A percentile compares a stretch with the other conserved stretches of the same genome.
These are phyloP conservation scores for Magnolia officinalis DNA, from an alignment of 164 flowering plant species.

Conservation along the genomic window DNA sequence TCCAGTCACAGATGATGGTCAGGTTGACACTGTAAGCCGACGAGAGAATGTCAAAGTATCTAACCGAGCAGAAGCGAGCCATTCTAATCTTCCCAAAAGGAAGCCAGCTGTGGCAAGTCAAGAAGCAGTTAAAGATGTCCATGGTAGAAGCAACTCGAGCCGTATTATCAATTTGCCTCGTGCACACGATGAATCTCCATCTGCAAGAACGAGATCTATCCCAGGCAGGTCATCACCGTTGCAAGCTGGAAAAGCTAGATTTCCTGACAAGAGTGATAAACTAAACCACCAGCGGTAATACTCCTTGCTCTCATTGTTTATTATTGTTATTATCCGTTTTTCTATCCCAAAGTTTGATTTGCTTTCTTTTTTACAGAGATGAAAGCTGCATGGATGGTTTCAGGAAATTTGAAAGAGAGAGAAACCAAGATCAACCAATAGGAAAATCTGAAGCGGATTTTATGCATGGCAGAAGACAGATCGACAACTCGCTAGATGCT, in stretches of 20 bases:
- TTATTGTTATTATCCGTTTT: conserved; percentile 4
- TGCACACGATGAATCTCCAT: conserved; percentile 29
- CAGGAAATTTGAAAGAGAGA: conserved; percentile 38
- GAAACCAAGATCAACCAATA: conserved; percentile 38
- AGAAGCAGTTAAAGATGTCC: conserved; percentile 34
- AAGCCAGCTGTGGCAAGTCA: conserved; percentile 25
- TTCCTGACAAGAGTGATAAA: conserved; percentile 31
- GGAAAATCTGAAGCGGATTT: conserved; percentile 38
- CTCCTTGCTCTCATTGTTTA: not conserved
- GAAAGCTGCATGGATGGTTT: conserved; percentile 31
- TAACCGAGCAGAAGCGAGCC: conserved; percentile 13
- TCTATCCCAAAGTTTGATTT: conserved; percentile 2
- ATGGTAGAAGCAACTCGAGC: conserved; percentile 30
- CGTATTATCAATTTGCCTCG: conserved; percentile 56
- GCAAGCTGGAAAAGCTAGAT: conserved; percentile 32
- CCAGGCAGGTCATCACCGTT: conserved; percentile 25
- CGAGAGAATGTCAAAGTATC: conserved; percentile 19
- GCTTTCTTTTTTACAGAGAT: conserved; percentile 37
- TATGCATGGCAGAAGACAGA: conserved; percentile 43
- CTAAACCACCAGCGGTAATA: conserved; percentile 37
- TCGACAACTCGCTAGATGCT: conserved; percentile 27
- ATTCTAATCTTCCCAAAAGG: conserved; percentile 13
- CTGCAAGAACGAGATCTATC: conserved; percentile 24
- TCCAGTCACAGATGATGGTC: conserved; percentile 10
- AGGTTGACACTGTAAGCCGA: conserved; percentile 1